These are phyloP conservation scores for Graphilbum ipis-grandicollis DNA, from an alignment of 2,329 filamentous ascomycete species.

Conservation along the genomic window DNA sequence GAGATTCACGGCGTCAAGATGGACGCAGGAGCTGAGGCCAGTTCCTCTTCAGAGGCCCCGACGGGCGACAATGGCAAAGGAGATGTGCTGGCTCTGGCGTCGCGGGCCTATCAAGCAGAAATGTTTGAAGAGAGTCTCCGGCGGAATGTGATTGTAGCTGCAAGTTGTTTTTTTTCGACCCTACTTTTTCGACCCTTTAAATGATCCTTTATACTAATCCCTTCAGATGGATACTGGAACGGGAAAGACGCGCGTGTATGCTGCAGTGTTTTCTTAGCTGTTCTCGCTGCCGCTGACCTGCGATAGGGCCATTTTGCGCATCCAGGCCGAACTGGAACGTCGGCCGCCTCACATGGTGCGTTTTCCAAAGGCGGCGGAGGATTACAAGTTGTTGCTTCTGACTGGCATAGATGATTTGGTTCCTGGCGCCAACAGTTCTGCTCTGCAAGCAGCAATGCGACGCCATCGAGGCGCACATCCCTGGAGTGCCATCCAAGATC, in stretches of 20 bases:
- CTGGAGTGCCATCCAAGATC: constrained; percentile 38
- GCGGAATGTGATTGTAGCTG: constrained; percentile 54
- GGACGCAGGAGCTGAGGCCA: too few relatives aligned
- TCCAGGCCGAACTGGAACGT: constrained; percentile 43
- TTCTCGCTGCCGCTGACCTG: too few relatives aligned
- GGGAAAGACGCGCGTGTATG: constrained; percentile 63
- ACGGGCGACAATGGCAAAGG: too few relatives aligned
- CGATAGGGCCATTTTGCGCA: constrained; percentile 49
- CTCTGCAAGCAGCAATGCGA: constrained; percentile 49
- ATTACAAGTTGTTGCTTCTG: too few relatives aligned
- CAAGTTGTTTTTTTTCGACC: too few relatives aligned
- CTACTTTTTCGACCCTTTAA: too few relatives aligned
- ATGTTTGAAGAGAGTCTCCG: constrained; percentile 56
- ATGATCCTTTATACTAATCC: neutral
- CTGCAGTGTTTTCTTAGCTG: constrained; percentile 5
- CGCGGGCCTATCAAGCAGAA: constrained; percentile 52
- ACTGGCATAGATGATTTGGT: constrained; percentile 56
- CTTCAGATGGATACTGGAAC: constrained; percentile 62
- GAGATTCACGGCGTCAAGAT: too few relatives aligned
- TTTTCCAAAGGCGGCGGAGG: too few relatives aligned
- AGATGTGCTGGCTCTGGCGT: neutral
- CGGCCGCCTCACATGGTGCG: constrained; percentile 41
- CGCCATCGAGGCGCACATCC: constrained; percentile 42
- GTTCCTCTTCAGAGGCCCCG: too few relatives aligned
- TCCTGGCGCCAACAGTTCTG: constrained; percentile 51